Percentiles rank a stretch among this genome's conserved stretches.
Evolutionary conservation across 768 basidiomycete species (phyloP).

Genomic region (Mycena belliarum): DNA sequence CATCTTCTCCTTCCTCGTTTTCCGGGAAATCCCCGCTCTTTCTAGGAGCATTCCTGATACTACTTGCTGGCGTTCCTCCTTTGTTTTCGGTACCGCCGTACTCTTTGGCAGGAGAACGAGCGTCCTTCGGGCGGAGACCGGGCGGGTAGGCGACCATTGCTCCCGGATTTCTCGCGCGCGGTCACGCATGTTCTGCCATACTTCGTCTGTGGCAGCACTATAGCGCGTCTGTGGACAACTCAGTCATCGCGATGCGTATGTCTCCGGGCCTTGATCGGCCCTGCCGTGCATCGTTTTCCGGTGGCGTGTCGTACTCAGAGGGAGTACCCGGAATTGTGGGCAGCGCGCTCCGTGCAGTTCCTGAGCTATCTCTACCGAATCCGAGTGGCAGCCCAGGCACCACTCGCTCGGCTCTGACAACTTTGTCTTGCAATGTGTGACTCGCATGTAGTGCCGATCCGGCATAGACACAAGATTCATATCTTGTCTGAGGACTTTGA

Average conservation of each 20-base stretch:
- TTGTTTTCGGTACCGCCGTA: too few species aligned
- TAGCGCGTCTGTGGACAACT: too few species aligned
- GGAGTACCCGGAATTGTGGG: too few species aligned
- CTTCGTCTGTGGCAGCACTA: too few species aligned
- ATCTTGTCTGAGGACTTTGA: slow-evolving; percentile 1
- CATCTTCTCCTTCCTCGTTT: slow-evolving; percentile 7
- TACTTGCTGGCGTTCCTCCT: too few species aligned
- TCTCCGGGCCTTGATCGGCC: background rate
- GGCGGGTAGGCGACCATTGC: too few species aligned
- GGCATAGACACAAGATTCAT: background rate
- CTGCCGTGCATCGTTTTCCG: background rate
- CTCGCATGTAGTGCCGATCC: slow-evolving; percentile 2
- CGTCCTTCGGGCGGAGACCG: too few species aligned
- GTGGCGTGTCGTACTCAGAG: background rate
- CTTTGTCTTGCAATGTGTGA: background rate
- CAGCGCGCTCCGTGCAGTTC: background rate
- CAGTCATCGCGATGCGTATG: too few species aligned
- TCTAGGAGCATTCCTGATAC: background rate
- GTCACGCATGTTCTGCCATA: too few species aligned
- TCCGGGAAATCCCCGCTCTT: too few species aligned
- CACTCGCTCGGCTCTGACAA: background rate
- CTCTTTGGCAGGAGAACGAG: too few species aligned
- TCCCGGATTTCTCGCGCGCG: too few species aligned
- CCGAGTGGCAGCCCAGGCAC: background rate
- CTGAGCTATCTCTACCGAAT: background rate